These are phyloP conservation scores for Penicillium malachiteum DNA, from an alignment of 495 filamentous ascomycete species.

Conservation along the genomic window DNA sequence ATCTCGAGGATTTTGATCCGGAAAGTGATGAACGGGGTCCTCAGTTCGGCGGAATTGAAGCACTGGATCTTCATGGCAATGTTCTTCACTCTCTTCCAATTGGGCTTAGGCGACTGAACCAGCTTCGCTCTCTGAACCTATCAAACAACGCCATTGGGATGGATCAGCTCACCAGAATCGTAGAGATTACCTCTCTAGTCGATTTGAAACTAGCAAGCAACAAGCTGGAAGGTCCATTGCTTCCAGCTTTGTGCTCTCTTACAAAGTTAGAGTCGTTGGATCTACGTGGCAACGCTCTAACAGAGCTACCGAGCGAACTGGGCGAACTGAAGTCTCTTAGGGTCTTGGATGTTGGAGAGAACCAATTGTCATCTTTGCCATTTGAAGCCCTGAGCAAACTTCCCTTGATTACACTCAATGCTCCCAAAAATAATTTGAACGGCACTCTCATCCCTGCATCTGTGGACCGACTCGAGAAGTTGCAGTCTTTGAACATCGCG, in stretches of 20 bases:
- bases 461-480: slow-evolving; percentile 53
- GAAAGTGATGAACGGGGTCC: slow-evolving; percentile 65
- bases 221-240: slow-evolving; percentile 62
- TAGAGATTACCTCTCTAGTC: slow-evolving; percentile 64
- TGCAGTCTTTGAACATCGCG: slow-evolving; percentile 75
- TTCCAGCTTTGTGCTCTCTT: slow-evolving; percentile 56
- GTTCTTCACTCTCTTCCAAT: slow-evolving; percentile 66
- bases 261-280: slow-evolving; percentile 74
- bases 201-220: slow-evolving; percentile 86
- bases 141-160: slow-evolving; percentile 78
- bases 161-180: slow-evolving; percentile 66
- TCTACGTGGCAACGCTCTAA: slow-evolving; percentile 75
- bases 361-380: slow-evolving; percentile 67
- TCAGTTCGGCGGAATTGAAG: slow-evolving; percentile 82
- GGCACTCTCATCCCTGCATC: slow-evolving; percentile 66
- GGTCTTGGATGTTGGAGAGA: slow-evolving; percentile 74
- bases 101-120: slow-evolving; percentile 69
- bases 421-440: slow-evolving; percentile 74
- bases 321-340: slow-evolving; percentile 63
- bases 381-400: slow-evolving; percentile 63
- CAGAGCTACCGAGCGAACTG: slow-evolving; percentile 69
- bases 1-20: slow-evolving; percentile 51
- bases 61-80: slow-evolving; percentile 85
- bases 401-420: slow-evolving; percentile 70
- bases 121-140: slow-evolving; percentile 78